Evolutionary conservation across 2,329 filamentous ascomycete genomes (phyloP).

Genomic region (Trichophyton rubrum): DNA sequence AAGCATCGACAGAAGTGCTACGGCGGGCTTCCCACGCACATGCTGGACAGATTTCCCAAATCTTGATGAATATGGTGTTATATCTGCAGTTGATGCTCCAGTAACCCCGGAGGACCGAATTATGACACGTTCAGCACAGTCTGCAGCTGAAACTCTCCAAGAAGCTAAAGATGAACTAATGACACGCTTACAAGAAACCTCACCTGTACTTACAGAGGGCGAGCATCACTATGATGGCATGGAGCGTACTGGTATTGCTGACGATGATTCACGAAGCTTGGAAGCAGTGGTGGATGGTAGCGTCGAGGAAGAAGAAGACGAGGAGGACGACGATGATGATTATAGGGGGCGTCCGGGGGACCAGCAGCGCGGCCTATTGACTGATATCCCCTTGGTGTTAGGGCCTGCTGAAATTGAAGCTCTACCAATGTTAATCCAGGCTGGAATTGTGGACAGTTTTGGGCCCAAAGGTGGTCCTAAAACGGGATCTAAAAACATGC

Average conservation of each 20-base stretch:
- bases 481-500: conserved; percentile 58
- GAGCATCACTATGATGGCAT: conserved; percentile 32
- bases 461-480: conserved; percentile 52
- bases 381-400: conserved; percentile 86
- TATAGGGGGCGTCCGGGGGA: conserved; percentile 40
- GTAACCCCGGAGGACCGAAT: conserved; percentile 35
- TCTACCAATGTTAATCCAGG: conserved; percentile 93
- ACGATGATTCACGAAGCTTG: conserved; percentile 32
- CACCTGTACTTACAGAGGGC: conserved; percentile 28
- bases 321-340: conserved; percentile 42
- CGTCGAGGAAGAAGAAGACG: conserved; percentile 38
- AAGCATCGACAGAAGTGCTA: conserved; percentile 30
- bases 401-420: conserved; percentile 94
- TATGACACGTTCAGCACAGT: conserved; percentile 36
- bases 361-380: conserved; percentile 62
- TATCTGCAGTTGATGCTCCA: conserved; percentile 26
- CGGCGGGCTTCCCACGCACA: conserved; percentile 28
- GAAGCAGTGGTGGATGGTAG: conserved; percentile 34
- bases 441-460: conserved; percentile 76
- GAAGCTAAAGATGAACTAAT: conserved; percentile 41
- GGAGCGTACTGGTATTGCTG: conserved; percentile 29
- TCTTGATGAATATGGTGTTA: conserved; percentile 29
- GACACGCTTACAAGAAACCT: conserved; percentile 36
- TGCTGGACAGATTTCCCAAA: conserved; percentile 36
- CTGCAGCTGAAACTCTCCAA: conserved; percentile 39